Conservation (phyloP, 176 grass and related monocot species). For the Phoenix dactylifera region DNA sequence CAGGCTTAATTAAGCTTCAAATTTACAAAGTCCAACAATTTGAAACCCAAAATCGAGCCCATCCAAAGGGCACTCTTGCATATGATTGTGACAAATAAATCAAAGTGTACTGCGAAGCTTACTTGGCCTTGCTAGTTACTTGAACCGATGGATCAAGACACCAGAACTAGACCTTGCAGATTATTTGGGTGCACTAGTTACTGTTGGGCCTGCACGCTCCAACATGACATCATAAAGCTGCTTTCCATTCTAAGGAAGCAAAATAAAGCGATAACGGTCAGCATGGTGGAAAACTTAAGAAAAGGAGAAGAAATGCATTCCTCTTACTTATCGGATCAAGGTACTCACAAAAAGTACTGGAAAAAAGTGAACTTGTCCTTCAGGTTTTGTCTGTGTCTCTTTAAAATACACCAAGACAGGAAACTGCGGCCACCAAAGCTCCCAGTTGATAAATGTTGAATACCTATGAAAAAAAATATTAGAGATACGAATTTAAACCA, state of each 20-base stretch:
- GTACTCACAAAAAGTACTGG: constrained; percentile 84
- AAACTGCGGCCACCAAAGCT: constrained; percentile 83
- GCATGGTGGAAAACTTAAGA: not conserved
- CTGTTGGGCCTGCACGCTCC: constrained; percentile 69
- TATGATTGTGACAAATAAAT: too few relatives aligned
- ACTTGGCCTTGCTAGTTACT: too few relatives aligned
- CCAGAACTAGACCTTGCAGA: not conserved
- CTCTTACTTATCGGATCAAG: not conserved
- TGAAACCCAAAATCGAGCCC: too few relatives aligned
- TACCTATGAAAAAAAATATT: constrained; percentile 30
- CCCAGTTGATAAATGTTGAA: constrained; percentile 87
- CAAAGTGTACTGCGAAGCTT: too few relatives aligned
- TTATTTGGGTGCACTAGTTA: constrained; percentile 63
- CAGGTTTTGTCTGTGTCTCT: constrained; percentile 76
- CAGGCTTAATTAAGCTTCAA: too few relatives aligned
- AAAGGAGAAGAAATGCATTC: not conserved
- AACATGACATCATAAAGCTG: constrained; percentile 84
- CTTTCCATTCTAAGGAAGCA: constrained; percentile 46
- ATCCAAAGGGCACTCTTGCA: too few relatives aligned
- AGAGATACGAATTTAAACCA: not conserved
- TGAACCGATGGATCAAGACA: too few relatives aligned
- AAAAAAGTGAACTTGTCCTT: constrained; percentile 94
- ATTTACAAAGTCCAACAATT: too few relatives aligned
- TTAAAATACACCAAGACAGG: constrained; percentile 90
- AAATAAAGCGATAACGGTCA: not conserved